Evolutionary conservation across 2,329 filamentous ascomycete species (phyloP).

Genomic region (Emericellopsis atlantica): DNA sequence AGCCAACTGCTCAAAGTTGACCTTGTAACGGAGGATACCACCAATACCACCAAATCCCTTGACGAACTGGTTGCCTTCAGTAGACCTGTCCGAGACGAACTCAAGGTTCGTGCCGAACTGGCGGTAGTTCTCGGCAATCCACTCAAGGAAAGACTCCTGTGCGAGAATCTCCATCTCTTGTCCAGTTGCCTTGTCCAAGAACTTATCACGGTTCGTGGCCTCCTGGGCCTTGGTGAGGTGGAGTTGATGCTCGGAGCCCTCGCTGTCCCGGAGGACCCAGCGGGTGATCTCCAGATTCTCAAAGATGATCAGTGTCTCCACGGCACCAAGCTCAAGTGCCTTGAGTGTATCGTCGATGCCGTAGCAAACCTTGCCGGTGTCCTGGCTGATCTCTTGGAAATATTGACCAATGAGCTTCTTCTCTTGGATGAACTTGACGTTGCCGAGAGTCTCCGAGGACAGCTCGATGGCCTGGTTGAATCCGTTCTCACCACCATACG

Average conservation of each 20-base stretch:
- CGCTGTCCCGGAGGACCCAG: conserved; percentile 75
- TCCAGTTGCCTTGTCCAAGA: conserved; percentile 91
- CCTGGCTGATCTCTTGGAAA: conserved; percentile 97
- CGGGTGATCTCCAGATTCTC: conserved; percentile 94
- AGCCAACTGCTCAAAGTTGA: conserved; percentile 98
- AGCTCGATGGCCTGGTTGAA: conserved; percentile 99
- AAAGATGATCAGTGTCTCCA: conserved; percentile 89
- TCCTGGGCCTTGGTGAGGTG: conserved; percentile 80
- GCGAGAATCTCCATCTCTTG: conserved; percentile 94
- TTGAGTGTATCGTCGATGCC: conserved; percentile 96
- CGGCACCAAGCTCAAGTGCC: conserved; percentile 87
- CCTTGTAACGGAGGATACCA: conserved; percentile 94
- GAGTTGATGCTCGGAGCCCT: conserved; percentile 59
- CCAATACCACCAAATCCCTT: conserved; percentile 99
- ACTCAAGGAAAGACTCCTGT: conserved; percentile 92
- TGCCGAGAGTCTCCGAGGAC: conserved; percentile 87
- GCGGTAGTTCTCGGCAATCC: conserved; percentile 97
- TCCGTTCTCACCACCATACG: conserved; percentile 96
- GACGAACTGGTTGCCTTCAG: conserved; percentile 98
- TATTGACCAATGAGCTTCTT: conserved; percentile 99
- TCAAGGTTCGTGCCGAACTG: conserved; percentile 93
- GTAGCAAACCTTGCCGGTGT: conserved; percentile 94
- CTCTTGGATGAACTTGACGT: conserved; percentile 99
- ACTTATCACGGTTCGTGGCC: conserved; percentile 59
- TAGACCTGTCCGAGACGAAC: conserved; percentile 95